Evolutionary conservation across 1,284 basidiomycete genomes (phyloP), one percentile per base, ranked within the genome.

Genomic region (Sporisorium scitamineum): DNA sequence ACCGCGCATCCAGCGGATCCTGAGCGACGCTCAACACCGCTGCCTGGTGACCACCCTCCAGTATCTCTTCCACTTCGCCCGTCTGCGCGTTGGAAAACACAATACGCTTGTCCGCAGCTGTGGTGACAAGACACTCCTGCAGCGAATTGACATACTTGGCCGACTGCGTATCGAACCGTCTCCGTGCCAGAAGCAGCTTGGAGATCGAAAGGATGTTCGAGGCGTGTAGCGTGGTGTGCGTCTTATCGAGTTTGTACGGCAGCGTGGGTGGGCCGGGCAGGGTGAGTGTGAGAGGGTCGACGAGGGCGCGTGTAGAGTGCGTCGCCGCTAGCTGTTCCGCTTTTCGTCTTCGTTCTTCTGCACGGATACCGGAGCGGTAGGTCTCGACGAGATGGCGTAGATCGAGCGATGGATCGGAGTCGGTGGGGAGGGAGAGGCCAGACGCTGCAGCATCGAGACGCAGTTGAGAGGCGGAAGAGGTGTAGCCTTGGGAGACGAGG

Each of bases 201-300:
- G 50, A 26, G 20, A 84, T 61, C 26, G 80, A 79, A 44, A 84
- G 73, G 51, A 84, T 80, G 67, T 84, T 84, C 51, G 71, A 57
- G 1, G 71, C 66, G 37, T 84, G 83, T 14, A 84, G 22, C 1
- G 78, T 68, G 11, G 63, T 8, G 26, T 78, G 60, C 0, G 81
- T 80, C 13, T 60, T 32, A 2, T 20, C 26, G 7, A 84, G 64
- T 1, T 41, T 26, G 59, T 65, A 70, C 3, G 62, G 58, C 5
- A 70, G 60, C 11, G 57, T 69, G 3, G 66, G 0, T 1, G 70
- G 66, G 13, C 70, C 72, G 0, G 55, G 53, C 16, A 80, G 61
- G 5, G 58, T 37, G 10, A 75, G 70, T 9, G 65, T 67, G 39
- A 78, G 72, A 18, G 74, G 68, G 26, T 71, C 63, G 16, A 27